phyloP scores from a whole-genome alignment of 345 rosid genomes.

The Physaria fendleri region DNA sequence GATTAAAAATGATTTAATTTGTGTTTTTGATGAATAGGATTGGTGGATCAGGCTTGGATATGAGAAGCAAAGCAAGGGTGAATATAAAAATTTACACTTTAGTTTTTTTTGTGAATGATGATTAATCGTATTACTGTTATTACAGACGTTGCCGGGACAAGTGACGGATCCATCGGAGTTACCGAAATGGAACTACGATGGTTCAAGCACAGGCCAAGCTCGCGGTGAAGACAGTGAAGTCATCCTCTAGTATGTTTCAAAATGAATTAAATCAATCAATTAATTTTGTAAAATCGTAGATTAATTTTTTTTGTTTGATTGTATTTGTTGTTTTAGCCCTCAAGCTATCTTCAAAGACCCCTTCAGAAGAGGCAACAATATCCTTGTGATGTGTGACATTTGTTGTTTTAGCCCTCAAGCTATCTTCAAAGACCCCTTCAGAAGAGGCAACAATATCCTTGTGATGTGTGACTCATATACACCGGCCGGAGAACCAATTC shows the following conservation, averaged over 20 bases:
- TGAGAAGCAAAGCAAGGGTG: conserved; percentile 79
- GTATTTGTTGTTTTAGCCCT: conserved; percentile 36
- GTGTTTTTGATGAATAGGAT: conserved; percentile 35
- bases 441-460: conserved; percentile 70
- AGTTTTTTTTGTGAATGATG: background rate
- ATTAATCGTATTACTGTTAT: background rate
- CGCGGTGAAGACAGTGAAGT: conserved; percentile 78
- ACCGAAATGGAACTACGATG: conserved; percentile 84
- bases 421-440: conserved; percentile 65
- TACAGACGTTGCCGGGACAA: conserved; percentile 54
- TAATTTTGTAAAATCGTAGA: background rate
- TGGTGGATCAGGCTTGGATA: conserved; percentile 72
- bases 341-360: conserved; percentile 76
- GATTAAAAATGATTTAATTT: background rate
- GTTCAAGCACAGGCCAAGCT: conserved; percentile 75
- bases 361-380: conserved; percentile 63
- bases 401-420: conserved; percentile 52
- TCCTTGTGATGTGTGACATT: too few species aligned
- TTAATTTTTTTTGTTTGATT: background rate
- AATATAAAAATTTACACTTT: background rate
- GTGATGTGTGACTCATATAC: conserved; percentile 74
- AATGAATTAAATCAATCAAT: background rate
- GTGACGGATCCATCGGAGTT: conserved; percentile 53
- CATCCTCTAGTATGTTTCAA: conserved; percentile 49
- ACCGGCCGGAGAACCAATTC: conserved; percentile 62